Evolutionary conservation across 2,329 filamentous ascomycete genomes (phyloP).

Genomic region (Diaporthe batatas): DNA sequence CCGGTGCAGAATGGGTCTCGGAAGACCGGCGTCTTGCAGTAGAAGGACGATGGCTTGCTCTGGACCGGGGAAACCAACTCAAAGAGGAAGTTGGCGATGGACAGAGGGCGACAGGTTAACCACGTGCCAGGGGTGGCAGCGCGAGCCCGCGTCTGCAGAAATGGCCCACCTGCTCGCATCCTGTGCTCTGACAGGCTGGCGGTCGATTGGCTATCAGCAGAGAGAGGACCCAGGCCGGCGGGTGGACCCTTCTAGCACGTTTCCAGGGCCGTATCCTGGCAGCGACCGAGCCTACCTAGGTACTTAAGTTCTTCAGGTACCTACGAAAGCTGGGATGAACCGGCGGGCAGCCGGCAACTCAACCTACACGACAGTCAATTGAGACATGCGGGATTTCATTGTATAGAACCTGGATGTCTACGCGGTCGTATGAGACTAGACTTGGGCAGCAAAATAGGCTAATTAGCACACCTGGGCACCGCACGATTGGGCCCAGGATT

Average conservation of each 20-base stretch:
- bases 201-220: slow-evolving; percentile 37
- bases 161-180: slow-evolving; percentile 46
- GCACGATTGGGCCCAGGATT: not conserved
- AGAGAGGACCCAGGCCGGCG: not conserved
- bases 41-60: slow-evolving; percentile 6
- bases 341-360: slow-evolving; percentile 1
- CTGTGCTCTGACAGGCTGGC: slow-evolving; percentile 47
- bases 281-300: not conserved
- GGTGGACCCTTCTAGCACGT: slow-evolving; percentile 19
- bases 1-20: slow-evolving; percentile 11
- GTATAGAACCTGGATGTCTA: not conserved
- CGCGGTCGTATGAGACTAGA: not conserved
- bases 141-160: slow-evolving; percentile 7
- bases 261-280: slow-evolving; percentile 9
- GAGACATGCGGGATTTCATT: no score
- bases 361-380: not conserved
- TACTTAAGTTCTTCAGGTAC: no score
- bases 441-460: not conserved
- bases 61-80: not conserved
- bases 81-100: slow-evolving; percentile 31
- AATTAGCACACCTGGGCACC: not conserved
- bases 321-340: slow-evolving; percentile 21
- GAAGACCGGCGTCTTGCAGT: slow-evolving; percentile 16
- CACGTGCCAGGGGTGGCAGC: slow-evolving; percentile 17
- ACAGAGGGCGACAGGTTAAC: not conserved